Percentiles rank a stretch among this genome's conserved stretches.
Evolutionary conservation across 1,284 basidiomycete species (phyloP).

Genomic region (Leccinum subfulvum): DNA sequence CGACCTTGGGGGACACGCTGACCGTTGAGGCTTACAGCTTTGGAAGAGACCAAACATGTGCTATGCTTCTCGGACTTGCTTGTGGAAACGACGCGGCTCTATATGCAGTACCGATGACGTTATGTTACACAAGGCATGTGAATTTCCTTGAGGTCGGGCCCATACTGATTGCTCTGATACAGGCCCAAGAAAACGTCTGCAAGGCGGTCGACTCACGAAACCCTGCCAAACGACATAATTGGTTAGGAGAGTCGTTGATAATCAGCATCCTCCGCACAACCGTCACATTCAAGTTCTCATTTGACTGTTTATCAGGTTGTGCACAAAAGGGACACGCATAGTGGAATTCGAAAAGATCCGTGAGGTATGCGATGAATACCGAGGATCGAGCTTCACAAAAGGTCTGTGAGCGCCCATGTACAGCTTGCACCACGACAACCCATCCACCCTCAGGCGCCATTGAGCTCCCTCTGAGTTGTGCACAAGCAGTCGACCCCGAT

Average conservation of each 20-base stretch:
- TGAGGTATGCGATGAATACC: constrained; percentile 86
- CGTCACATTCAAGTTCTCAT: neutral
- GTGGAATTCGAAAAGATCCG: constrained; percentile 83
- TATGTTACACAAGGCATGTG: constrained; percentile 85
- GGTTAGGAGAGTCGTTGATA: constrained; percentile 79
- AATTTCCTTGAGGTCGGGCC: constrained; percentile 10
- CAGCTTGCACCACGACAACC: neutral
- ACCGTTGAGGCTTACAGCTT: constrained; percentile 49
- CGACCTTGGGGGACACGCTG: constrained; percentile 7
- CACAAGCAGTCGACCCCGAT: constrained; percentile 76
- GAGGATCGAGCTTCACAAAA: constrained; percentile 77
- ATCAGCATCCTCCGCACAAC: neutral
- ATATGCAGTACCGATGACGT: constrained; percentile 99
- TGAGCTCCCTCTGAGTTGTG: constrained; percentile 84
- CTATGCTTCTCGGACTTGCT: constrained; percentile 81
- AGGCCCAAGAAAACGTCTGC: constrained; percentile 92
- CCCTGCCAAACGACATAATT: constrained; percentile 68
- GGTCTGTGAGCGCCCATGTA: too few species aligned
- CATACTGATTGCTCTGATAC: constrained; percentile 12
- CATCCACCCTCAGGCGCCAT: constrained; percentile 62
- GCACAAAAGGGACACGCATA: constrained; percentile 75
- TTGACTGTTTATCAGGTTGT: constrained; percentile 54
- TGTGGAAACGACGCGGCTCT: constrained; percentile 88
- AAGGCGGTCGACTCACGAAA: constrained; percentile 84
- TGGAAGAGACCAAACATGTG: constrained; percentile 86